phyloP scores from a whole-genome alignment of 306 rosid species.

The Cucumis hystrix region DNA sequence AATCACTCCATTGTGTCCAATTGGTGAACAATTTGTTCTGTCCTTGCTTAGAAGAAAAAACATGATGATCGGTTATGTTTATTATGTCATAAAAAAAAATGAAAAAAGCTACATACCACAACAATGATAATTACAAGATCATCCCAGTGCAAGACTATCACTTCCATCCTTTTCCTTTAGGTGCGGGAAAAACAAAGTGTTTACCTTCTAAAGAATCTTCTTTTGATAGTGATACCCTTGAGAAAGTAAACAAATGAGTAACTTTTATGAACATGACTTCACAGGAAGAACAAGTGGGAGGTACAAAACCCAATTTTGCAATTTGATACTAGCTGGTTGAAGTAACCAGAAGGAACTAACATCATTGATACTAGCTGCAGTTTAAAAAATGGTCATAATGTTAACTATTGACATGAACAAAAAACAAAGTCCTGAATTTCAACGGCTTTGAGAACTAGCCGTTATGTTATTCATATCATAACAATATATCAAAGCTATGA shows the following conservation, averaged over 20 bases:
- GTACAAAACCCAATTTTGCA: background rate
- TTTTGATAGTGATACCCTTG: constrained; percentile 83
- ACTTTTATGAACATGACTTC: constrained; percentile 13
- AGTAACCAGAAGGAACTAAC: no score
- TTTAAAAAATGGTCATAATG: no score
- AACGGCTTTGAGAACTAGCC: no score
- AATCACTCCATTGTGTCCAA: background rate
- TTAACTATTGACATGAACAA: no score
- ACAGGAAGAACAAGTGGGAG: background rate
- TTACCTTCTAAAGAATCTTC: constrained; percentile 67
- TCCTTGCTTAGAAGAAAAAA: no score
- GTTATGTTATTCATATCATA: no score
- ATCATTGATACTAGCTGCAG: no score
- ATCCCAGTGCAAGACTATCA: constrained; percentile 97
- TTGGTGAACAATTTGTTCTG: background rate
- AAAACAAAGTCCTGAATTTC: no score
- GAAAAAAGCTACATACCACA: constrained; percentile 43
- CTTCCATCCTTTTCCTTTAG: constrained; percentile 72
- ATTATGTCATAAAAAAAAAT: no score
- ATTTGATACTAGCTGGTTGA: no score
- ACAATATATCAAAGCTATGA: no score
- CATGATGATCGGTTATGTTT: no score
- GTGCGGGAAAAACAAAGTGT: background rate
- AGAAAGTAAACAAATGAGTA: constrained; percentile 19
- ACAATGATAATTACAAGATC: constrained; percentile 85